A percentile compares a stretch with the other conserved stretches of the same genome.
Conservation (phyloP, 225 moss, liverwort and hornwort genomes). For the Ulota crispa region DNA sequence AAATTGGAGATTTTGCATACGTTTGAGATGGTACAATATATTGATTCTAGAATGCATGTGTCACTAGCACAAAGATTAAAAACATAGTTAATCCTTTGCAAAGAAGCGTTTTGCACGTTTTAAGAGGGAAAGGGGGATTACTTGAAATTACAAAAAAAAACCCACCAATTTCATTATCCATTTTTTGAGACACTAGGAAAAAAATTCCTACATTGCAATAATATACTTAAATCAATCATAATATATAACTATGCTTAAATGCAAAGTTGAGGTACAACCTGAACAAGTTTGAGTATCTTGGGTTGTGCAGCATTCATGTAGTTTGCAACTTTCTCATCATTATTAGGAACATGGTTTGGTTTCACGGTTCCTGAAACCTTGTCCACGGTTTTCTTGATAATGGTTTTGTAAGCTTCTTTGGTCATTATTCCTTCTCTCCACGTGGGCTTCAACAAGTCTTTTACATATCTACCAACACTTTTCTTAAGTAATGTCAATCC, state of each 20-base stretch:
- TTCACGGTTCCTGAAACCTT: slow-evolving; percentile 60
- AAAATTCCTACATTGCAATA: no score
- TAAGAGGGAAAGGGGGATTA: no score
- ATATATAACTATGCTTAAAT: no score
- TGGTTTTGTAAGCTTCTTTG: slow-evolving; percentile 77
- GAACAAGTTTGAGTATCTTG: slow-evolving; percentile 79
- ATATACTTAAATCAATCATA: background rate
- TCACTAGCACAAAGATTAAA: no score
- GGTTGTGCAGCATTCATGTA: slow-evolving; percentile 62
- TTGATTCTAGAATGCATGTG: no score
- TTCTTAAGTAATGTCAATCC: slow-evolving; percentile 38
- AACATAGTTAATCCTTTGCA: no score
- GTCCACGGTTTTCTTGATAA: slow-evolving; percentile 70
- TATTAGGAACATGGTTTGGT: slow-evolving; percentile 54
- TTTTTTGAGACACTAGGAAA: no score
- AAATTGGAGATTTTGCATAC: no score
- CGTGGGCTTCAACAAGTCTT: slow-evolving; percentile 69
- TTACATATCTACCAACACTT: slow-evolving; percentile 46
- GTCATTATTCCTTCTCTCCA: slow-evolving; percentile 87
- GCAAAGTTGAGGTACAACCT: slow-evolving; percentile 37
- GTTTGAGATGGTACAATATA: no score
- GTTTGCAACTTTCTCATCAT: slow-evolving; percentile 54
- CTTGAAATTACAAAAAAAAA: no score
- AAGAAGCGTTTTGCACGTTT: no score
- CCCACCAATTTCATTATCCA: no score